Percentiles rank a stretch among this genome's conserved stretches.
phyloP scores from a whole-genome alignment of 1,284 basidiomycete species.

The Rhodotorula glutinis region DNA sequence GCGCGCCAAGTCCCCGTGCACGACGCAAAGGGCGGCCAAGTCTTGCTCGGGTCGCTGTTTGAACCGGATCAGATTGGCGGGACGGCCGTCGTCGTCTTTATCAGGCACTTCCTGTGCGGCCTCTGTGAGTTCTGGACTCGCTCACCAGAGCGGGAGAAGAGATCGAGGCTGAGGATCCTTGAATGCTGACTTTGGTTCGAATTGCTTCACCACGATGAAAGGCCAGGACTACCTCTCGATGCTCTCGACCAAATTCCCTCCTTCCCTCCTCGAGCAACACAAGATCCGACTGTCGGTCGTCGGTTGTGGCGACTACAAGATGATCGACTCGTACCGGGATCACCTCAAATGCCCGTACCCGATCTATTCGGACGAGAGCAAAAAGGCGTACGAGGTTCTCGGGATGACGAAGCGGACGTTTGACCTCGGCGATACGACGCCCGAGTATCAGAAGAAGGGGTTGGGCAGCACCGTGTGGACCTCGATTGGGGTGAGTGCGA shows the following conservation, averaged over 20 bases:
- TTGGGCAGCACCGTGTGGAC: slow-evolving; percentile 9
- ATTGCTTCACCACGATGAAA: no score
- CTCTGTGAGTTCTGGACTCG: slow-evolving; percentile 48
- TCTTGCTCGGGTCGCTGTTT: slow-evolving; percentile 28
- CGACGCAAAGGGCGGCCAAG: slow-evolving; percentile 22
- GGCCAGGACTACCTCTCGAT: slow-evolving; percentile 58
- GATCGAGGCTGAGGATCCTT: no score
- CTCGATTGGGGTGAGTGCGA: slow-evolving; percentile 15
- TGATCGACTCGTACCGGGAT: slow-evolving; percentile 57
- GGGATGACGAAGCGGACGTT: slow-evolving; percentile 37
- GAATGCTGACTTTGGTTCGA: no score
- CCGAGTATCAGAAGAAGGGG: slow-evolving; percentile 25
- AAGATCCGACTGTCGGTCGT: slow-evolving; percentile 55
- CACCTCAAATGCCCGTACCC: slow-evolving; percentile 29
- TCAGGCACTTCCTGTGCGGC: slow-evolving; percentile 49
- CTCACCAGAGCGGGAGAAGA: no score
- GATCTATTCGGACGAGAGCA: slow-evolving; percentile 61
- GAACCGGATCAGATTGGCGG: slow-evolving; percentile 42
- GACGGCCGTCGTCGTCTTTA: slow-evolving; percentile 63
- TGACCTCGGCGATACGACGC: slow-evolving; percentile 18
- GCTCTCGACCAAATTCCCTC: slow-evolving; percentile 52
- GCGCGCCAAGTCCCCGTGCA: slow-evolving; percentile 21
- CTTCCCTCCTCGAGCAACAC: slow-evolving; percentile 50
- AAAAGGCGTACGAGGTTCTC: slow-evolving; percentile 45
- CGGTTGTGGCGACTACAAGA: slow-evolving; percentile 62